These are phyloP conservation scores for Lasiosphaeria ovina DNA, from an alignment of 495 filamentous ascomycete species.

Conservation along the genomic window DNA sequence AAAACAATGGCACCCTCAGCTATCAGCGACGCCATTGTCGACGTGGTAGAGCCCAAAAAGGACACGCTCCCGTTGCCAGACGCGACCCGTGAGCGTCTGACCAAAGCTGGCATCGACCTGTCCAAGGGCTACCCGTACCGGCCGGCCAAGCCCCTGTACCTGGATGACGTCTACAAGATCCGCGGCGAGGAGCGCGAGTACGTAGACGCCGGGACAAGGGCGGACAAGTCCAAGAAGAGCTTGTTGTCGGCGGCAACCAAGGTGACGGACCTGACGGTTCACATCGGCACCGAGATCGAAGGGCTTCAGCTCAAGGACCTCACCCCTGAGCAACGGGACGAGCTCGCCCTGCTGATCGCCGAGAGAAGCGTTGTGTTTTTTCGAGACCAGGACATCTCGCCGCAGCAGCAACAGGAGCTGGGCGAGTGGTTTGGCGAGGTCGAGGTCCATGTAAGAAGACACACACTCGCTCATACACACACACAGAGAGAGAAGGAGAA, in stretches of 20 bases:
- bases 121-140: slow-evolving; percentile 66
- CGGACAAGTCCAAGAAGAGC: slow-evolving; percentile 65
- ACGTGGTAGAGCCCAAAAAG: slow-evolving; percentile 59
- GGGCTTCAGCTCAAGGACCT: slow-evolving; percentile 68
- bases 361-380: slow-evolving; percentile 76
- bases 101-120: slow-evolving; percentile 63
- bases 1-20: slow-evolving; percentile 42
- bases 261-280: slow-evolving; percentile 61
- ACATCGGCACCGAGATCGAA: slow-evolving; percentile 72
- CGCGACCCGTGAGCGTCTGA: slow-evolving; percentile 52
- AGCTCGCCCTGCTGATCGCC: slow-evolving; percentile 68
- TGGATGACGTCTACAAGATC: slow-evolving; percentile 65
- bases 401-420: slow-evolving; percentile 65
- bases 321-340: slow-evolving; percentile 64
- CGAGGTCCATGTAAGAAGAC: slow-evolving; percentile 60
- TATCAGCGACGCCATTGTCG: slow-evolving; percentile 58
- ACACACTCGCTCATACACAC: background rate
- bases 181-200: slow-evolving; percentile 56
- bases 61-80: slow-evolving; percentile 59
- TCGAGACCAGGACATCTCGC: slow-evolving; percentile 66
- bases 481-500: background rate
- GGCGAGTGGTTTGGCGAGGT: slow-evolving; percentile 66
- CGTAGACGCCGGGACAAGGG: slow-evolving; percentile 60
- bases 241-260: slow-evolving; percentile 63
- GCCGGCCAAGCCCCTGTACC: slow-evolving; percentile 60